A percentile compares a stretch with the other conserved stretches of the same genome.
Conservation (phyloP, 2,329 filamentous ascomycete species). For the Elsinoe australis region DNA sequence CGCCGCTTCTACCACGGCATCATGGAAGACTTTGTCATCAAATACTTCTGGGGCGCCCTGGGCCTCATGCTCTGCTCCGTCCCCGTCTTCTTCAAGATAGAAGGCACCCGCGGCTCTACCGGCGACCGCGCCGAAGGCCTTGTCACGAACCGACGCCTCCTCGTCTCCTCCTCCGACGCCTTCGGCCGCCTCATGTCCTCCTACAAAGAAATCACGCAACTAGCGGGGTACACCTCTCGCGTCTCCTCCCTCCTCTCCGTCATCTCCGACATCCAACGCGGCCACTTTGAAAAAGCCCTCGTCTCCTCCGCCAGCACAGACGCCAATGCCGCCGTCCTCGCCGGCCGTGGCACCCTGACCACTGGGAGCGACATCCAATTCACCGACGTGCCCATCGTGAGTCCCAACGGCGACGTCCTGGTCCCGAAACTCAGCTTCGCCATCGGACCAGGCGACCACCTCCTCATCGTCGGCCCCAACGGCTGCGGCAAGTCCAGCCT, state of each 20-base stretch:
- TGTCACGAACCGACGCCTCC: conserved; percentile 85
- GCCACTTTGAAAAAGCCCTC: conserved; percentile 92
- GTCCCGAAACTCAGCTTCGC: conserved; percentile 79
- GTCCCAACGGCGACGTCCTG: conserved; percentile 89
- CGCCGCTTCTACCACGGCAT: conserved; percentile 94
- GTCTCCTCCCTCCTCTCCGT: conserved; percentile 85
- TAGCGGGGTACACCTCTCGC: conserved; percentile 89
- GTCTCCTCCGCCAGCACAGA: conserved; percentile 80
- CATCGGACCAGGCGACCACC: conserved; percentile 77
- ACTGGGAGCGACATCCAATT: conserved; percentile 83
- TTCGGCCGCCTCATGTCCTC: conserved; percentile 96
- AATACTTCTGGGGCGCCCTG: conserved; percentile 96
- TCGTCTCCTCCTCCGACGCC: conserved; percentile 88
- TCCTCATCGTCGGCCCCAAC: conserved; percentile 92
- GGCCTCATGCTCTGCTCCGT: conserved; percentile 88
- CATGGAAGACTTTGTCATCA: conserved; percentile 99
- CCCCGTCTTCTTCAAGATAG: conserved; percentile 91
- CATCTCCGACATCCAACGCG: conserved; percentile 84
- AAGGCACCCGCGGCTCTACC: conserved; percentile 59
- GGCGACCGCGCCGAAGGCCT: conserved; percentile 50
- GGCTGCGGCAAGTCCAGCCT: conserved; percentile 94
- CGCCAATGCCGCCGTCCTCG: conserved; percentile 73
- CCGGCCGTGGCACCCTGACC: conserved; percentile 69
- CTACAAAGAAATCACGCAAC: conserved; percentile 92
- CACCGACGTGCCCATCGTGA: conserved; percentile 85